Evolutionary conservation across 2,329 filamentous ascomycete genomes (phyloP), one percentile per base, ranked within the genome.

Genomic region (Alternaria postmessia): DNA sequence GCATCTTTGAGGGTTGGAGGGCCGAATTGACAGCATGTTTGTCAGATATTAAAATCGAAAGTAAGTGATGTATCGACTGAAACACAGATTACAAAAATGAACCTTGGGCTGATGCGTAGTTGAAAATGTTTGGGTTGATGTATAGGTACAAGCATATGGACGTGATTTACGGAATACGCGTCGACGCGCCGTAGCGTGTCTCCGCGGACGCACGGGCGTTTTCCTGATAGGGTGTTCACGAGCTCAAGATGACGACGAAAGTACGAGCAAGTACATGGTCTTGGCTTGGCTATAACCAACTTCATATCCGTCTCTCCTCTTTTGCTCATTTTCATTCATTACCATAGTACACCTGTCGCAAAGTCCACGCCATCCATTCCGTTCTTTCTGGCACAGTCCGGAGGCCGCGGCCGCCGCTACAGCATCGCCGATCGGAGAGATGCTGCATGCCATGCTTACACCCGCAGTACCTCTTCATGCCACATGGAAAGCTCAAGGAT

Each of bases 21-120:
- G 51, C 32, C 79, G 75, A 39, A 85, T 78, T 43, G 82, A 73
- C 26, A 85, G 76, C 83, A 85, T 85, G 44, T 34, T 64, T 26
- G 38, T 20, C 7, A 30, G 22, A 32, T 51, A 3, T 38, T 5
- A 16, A 41, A 1, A 9, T 38, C 22, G 16, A 20, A 7, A 16
- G 22, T 39, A 4, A 2, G 34, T 18, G 16, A 4, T 20, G 18
- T 2, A 1, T 30, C 2, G 11, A n/a, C 12, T n/a, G 3, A 24
- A 9, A 18, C n/a, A 18, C 9, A 3, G 1, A 22, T 7, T n/a
- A 11, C n/a, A 14, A 14, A 11, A 22, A 20, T 28, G 12, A 8
- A 5, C 9, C 9, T 14, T n/a, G 16, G 12, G 11, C 24, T 34
- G 18, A 16, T 7, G 12, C 26, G 5, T 47, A 4, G 16, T 24